Evolutionary conservation across 352 stramenopile species (phyloP), one percentile per base, ranked within the genome.

Genomic region (Pythium aphanidermatum): DNA sequence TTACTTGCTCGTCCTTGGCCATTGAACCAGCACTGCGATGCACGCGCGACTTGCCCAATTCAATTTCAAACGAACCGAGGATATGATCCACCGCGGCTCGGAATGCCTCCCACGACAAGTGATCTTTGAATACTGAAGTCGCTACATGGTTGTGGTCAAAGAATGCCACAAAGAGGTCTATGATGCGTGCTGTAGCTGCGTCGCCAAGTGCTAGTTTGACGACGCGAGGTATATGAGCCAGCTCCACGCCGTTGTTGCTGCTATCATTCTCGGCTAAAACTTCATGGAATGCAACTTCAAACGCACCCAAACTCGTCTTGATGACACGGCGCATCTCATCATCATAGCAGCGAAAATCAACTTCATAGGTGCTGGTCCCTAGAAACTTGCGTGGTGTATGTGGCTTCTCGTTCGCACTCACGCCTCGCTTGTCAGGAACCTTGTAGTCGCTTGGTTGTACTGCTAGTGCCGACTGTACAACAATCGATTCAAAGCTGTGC

Each of bases 361-460:
- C 57, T 32, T 75, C 55, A 42, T 88, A 86, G 21, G 68, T 84
- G 41, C 50, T 90, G 17, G 63, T 65, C 7, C 68, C 67, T 27
- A 85, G 56, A 33, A 89, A 89, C 14, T 71, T 68, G 49, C 77
- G 77, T n/a, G 43, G 43, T 11, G 53, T 49, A 4, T 57, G 53
- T 16, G 47, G 50, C 33, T 60, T 55, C 23, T 83, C 61, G 46
- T 77, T 62, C 1, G 64, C 64, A 44, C 65, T 79, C 20, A 86
- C 61, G 19, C 68, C 65, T 8, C 73, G 65, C 33, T 74, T 74
- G 49, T 86, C 72, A 5, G 74, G 74, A 14, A 85, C 58, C 38
- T 60, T 58, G 51, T 92, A 86, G 64, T 92, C 53, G 21, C 59
- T 62, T 3, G 74, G 68, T 34, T 78, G 50, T 6, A 86, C 74